Evolutionary conservation across 2,329 filamentous ascomycete genomes (phyloP).

Genomic region (Paraconiothyrium sp.): DNA sequence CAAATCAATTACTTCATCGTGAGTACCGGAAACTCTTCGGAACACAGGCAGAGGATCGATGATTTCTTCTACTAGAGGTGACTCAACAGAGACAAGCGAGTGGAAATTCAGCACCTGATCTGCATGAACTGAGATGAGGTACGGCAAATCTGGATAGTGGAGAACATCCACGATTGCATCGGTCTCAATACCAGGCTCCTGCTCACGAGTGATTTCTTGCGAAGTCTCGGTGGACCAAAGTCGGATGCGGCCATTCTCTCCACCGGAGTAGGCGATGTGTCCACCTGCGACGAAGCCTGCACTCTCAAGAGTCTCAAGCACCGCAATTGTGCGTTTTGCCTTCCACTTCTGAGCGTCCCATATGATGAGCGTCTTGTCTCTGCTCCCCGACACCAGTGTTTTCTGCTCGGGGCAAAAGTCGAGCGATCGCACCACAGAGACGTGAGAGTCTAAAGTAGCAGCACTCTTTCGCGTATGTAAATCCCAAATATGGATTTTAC

Average conservation of each 20-base stretch:
- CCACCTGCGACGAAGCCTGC: conserved; percentile 81
- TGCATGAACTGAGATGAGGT: conserved; percentile 82
- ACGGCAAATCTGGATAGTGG: conserved; percentile 70
- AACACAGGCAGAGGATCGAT: conserved; percentile 69
- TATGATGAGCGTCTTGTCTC: conserved; percentile 93
- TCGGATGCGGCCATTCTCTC: conserved; percentile 81
- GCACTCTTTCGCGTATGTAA: conserved; percentile 82
- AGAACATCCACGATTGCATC: conserved; percentile 78
- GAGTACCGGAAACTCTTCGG: conserved; percentile 89
- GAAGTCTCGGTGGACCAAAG: conserved; percentile 84
- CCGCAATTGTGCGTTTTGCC: conserved; percentile 78
- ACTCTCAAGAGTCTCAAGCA: conserved; percentile 84
- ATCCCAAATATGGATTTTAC: conserved; percentile 91
- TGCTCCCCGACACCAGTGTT: conserved; percentile 80
- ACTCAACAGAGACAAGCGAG: conserved; percentile 59
- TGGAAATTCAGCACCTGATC: conserved; percentile 89
- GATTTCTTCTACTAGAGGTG: conserved; percentile 52
- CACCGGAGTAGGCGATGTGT: conserved; percentile 80
- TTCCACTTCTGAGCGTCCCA: conserved; percentile 93
- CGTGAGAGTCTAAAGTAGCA: conserved; percentile 86
- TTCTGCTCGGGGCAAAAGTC: conserved; percentile 82
- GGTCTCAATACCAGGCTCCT: conserved; percentile 67
- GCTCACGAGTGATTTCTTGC: conserved; percentile 80
- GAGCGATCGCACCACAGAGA: conserved; percentile 89
- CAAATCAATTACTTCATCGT: conserved; percentile 97